Percentiles rank a stretch among this genome's conserved stretches.
These are phyloP conservation scores for Lipomyces orientalis DNA, from an alignment of 805 yeast species.

Conservation along the genomic window DNA sequence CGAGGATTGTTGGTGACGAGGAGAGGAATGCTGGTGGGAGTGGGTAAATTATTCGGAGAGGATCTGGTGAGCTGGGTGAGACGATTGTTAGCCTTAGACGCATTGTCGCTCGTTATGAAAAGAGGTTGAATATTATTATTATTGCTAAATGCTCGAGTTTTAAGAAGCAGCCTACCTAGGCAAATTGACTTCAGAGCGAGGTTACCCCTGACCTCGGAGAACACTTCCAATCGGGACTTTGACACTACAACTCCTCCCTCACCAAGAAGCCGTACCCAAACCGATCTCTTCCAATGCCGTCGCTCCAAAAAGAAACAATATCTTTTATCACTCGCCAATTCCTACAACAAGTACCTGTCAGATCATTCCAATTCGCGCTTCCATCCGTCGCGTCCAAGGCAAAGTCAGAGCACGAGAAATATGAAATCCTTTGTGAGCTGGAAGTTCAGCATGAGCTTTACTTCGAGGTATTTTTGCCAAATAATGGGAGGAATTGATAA, in stretches of 20 bases:
- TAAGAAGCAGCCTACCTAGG: no score
- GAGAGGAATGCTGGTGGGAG: slow-evolving; percentile 5
- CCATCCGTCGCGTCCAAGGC: neutral
- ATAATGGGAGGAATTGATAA: neutral
- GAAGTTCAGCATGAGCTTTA: slow-evolving; percentile 24
- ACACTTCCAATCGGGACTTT: neutral
- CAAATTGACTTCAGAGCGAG: no score
- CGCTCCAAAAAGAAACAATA: slow-evolving; percentile 3
- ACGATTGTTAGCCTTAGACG: slow-evolving; percentile 1
- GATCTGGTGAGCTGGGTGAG: slow-evolving; percentile 8
- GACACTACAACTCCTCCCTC: neutral
- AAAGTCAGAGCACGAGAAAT: neutral
- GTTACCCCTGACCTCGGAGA: no score
- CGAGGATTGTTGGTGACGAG: slow-evolving; percentile 9
- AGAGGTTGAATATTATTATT: neutral
- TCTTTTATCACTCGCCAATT: slow-evolving; percentile 26
- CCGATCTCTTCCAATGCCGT: neutral
- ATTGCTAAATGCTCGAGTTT: no score
- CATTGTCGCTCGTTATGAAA: neutral
- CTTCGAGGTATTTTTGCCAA: neutral
- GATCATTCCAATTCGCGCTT: slow-evolving; percentile 19
- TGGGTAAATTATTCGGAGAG: slow-evolving; percentile 17
- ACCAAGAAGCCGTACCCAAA: no score
- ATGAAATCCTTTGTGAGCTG: slow-evolving; percentile 13
- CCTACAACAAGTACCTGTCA: slow-evolving; percentile 27